Evolutionary conservation across 208 protist genomes (phyloP), one percentile per base, ranked within the genome.

Genomic region (Acanthamoeba triangularis): DNA sequence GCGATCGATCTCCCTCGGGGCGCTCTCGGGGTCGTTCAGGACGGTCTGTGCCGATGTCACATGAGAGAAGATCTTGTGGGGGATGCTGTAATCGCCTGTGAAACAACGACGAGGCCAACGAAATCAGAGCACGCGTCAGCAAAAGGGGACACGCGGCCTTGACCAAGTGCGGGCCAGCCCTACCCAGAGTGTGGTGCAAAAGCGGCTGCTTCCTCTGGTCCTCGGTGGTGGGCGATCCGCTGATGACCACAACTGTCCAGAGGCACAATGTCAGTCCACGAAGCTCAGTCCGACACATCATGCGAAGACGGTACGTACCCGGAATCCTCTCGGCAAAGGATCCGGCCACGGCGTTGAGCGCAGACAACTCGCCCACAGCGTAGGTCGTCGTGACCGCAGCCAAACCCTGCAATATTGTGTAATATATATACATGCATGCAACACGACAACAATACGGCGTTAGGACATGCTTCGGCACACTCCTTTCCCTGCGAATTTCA

Each of bases 341-440:
- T n/a, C 95, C 95, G 7, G 90, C 95, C 25, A 96, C 78, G 0
- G 37, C 90, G 63, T 95, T 96, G 33, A 96, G 65, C 30, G 88
- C 95, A 37, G 95, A 96, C 63, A 96, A 59, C 90, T 94, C 90
- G 35, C 95, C 95, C 13, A 96, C 94, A 4, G 69, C 94, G 56
- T 95, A 96, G 80, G 94, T 96, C 11, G 47, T 84, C 47, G 41
- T 61, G 8, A 96, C 35, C n/a, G 95, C 95, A 25, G 88, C 95
- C 33, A 95, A 20, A 14, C 95, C 90, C 82, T 52, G 80, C 41
- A n/a, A n/a, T n/a, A 44, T 44, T 8, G 35, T 37, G 28, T 14
- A 52, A 2, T 30, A 18, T 61, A 2, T 30, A 18, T 61, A 18
- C 41, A 56, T 65, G 30, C 54, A 47, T 25, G n/a, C 23, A 41